Base-by-base conservation (phyloP, 2,329 filamentous ascomycete species). In the Ophiostoma perfectum region DNA sequence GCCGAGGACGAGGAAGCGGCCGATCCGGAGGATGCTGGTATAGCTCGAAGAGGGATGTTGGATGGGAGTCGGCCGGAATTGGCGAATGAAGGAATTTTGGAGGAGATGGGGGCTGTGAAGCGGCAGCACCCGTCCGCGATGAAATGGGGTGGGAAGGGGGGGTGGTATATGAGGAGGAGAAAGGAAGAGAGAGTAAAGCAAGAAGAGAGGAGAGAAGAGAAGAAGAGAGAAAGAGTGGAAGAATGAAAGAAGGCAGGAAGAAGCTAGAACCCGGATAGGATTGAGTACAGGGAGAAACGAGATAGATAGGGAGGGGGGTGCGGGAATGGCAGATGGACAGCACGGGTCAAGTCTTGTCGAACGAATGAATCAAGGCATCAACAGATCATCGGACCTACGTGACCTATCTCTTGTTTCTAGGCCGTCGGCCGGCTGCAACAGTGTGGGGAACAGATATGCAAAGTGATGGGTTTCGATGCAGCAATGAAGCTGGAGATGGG, bases 11-110 rank as follows among this genome's bases (percentile, higher is more conserved):
- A 64, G 14, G 69, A 67, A 4, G 58, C 42, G 38, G 58, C 58
- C 16, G 70, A 65, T 49, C 66, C 69, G 18, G 69, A 41, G 7
- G 69, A 60, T 4, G 70, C 64, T 4, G 70, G 52, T 75, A 97
- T 83, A 75, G 89, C 90, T 79, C 91, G 90, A 76, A 97, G 86
- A 75, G 93, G 93, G 78, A 97, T 97, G 81, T 91, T 92, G 80
- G 91, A 91, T 78, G 86, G 85, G 73, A 91, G 88, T 81, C 88
- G 88, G 79, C 84, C 84, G 75, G 80, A 83, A 73, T 80, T 84
- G 85, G 85, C 81, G 77, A 88, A 84, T 27, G 70, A 69, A 87
- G 91, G 86, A 97, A 97, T 97, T 81, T 87, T 97, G 92, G 84
- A 63, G 60, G 83, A 80, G 78, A 79, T 84, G 84, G 88, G 73